Conservation (phyloP, 371 early-diverging fungal genomes). For the Syncephalastrum contaminatum region DNA sequence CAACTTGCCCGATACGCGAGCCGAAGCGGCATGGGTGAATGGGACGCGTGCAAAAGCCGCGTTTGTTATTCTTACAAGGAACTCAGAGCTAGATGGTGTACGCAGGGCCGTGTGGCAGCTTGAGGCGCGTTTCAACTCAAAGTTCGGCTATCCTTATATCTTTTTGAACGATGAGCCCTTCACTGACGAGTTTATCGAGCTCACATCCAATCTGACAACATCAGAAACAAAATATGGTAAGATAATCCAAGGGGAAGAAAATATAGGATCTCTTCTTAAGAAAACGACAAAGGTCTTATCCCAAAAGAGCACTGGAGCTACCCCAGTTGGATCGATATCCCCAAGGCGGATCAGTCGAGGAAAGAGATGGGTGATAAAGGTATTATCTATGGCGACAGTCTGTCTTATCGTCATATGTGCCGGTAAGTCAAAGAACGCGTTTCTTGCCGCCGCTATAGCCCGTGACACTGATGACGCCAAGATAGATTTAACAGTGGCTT, state of each 20-base stretch:
- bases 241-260: slow-evolving; percentile 15
- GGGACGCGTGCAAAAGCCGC: slow-evolving; percentile 51
- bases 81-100: slow-evolving; percentile 75
- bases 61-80: slow-evolving; percentile 69
- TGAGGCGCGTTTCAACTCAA: slow-evolving; percentile 82
- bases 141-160: slow-evolving; percentile 88
- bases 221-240: slow-evolving; percentile 51
- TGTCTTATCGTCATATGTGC: slow-evolving; percentile 96
- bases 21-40: slow-evolving; percentile 26
- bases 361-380: slow-evolving; percentile 55
- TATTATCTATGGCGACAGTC: slow-evolving; percentile 84
- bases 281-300: slow-evolving; percentile 42
- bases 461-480: not conserved
- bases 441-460: too few relatives aligned
- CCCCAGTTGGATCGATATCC: slow-evolving; percentile 80
- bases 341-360: slow-evolving; percentile 57
- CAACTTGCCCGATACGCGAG: slow-evolving; percentile 1
- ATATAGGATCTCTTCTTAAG: slow-evolving; percentile 38
- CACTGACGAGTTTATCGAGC: slow-evolving; percentile 71
- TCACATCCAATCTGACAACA: slow-evolving; percentile 43
- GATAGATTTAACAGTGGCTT: slow-evolving; percentile 83
- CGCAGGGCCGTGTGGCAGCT: slow-evolving; percentile 68
- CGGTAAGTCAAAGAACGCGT: slow-evolving; percentile 36
- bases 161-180: slow-evolving; percentile 84
- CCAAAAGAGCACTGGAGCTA: slow-evolving; percentile 75